Evolutionary conservation across 2,329 filamentous ascomycete species (phyloP).

Genomic region (Fusarium camptoceras): DNA sequence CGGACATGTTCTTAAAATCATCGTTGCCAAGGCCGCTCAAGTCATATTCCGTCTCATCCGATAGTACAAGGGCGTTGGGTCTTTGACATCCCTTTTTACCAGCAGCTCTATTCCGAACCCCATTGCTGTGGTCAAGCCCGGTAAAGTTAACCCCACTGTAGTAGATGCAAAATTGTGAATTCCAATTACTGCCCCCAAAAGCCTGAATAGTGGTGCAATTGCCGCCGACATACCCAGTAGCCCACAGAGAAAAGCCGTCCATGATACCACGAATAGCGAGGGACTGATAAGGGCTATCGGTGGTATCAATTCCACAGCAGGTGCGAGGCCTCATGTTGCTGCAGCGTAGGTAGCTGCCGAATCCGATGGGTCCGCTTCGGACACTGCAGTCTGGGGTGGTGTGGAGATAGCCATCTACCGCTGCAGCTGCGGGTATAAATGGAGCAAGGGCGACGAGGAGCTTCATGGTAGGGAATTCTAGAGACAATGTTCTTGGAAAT

Average conservation of each 20-base stretch:
- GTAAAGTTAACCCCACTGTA: neutral
- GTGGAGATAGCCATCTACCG: neutral
- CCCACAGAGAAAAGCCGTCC: rapidly evolving
- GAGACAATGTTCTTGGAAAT: rapidly evolving
- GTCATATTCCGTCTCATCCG: neutral
- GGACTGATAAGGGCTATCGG: neutral
- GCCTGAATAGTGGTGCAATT: neutral
- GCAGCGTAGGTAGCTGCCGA: neutral
- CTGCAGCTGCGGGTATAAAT: neutral
- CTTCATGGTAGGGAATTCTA: neutral
- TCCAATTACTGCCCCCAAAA: neutral
- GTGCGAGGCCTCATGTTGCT: neutral
- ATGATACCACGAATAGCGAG: neutral
- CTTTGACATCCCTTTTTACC: neutral
- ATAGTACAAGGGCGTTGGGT: neutral
- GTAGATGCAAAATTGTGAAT: neutral
- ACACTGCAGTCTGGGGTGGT: neutral
- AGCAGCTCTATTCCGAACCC: neutral
- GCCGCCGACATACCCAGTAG: neutral
- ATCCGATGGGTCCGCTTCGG: neutral
- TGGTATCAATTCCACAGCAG: neutral
- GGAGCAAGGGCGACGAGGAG: rapidly evolving
- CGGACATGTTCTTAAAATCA: neutral
- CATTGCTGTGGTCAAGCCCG: neutral
- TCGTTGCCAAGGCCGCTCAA: neutral